phyloP scores from a whole-genome alignment of 164 flowering plant species.

The Houttuynia cordata region DNA sequence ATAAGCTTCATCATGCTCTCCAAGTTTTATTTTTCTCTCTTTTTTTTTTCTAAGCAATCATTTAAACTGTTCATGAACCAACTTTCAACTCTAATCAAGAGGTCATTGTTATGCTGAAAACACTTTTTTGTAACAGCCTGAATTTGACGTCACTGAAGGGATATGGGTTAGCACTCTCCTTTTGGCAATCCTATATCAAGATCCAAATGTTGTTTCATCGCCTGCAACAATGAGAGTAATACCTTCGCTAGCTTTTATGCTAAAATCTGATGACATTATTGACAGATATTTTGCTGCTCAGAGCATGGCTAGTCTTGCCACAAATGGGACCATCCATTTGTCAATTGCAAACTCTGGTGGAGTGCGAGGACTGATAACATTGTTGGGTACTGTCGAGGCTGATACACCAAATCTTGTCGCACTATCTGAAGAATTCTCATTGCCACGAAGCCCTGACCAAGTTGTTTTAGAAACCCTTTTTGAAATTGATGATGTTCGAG shows the following conservation, averaged over 20 bases:
- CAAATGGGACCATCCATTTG: conserved; percentile 45
- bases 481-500: conserved; percentile 63
- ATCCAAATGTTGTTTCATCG: conserved; percentile 38
- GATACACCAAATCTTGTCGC: conserved; percentile 64
- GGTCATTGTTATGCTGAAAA: not conserved
- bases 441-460: conserved; percentile 54
- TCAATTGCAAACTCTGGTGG: conserved; percentile 78
- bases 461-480: conserved; percentile 61
- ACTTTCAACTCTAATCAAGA: not conserved
- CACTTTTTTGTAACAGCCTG: conserved; percentile 37
- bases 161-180: conserved; percentile 74
- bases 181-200: conserved; percentile 64
- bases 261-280: conserved; percentile 63
- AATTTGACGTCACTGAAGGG: conserved; percentile 58
- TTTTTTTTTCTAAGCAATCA: not conserved
- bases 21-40: not conserved
- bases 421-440: conserved; percentile 57
- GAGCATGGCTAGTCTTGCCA: conserved; percentile 73
- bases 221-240: conserved; percentile 54
- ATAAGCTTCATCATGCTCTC: too few species aligned
- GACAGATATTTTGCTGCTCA: conserved; percentile 74
- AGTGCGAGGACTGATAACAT: conserved; percentile 45
- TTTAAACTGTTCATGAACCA: not conserved
- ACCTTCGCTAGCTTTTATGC: conserved; percentile 52
- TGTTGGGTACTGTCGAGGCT: conserved; percentile 55